Percentiles rank a stretch among this genome's conserved stretches.
Evolutionary conservation across 1,284 basidiomycete genomes (phyloP).

Genomic region (Ceratobasidium papillatum): DNA sequence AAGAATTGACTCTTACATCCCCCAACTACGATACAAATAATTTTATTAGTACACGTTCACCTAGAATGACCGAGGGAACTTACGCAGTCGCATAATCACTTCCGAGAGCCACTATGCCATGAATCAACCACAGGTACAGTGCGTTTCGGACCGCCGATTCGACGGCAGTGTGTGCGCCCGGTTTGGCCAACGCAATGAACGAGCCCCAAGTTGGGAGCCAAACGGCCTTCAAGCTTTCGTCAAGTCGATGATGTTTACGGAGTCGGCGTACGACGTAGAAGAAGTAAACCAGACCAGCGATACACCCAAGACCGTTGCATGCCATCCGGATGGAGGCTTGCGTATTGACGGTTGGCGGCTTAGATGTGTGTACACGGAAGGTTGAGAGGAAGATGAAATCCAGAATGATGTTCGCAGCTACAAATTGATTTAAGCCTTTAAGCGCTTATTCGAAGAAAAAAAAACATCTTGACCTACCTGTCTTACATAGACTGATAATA

Average conservation of each 20-base stretch:
- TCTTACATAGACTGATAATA: constrained; percentile 40
- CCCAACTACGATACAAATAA: constrained; percentile 38
- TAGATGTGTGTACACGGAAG: constrained; percentile 41
- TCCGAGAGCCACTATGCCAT: constrained; percentile 44
- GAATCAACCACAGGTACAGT: constrained; percentile 46
- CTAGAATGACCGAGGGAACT: not conserved
- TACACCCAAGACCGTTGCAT: constrained; percentile 43
- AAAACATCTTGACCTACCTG: constrained; percentile 17
- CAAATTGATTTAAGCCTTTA: not conserved
- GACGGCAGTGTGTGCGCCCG: constrained; percentile 41
- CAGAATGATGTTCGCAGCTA: constrained; percentile 45
- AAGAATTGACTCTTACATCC: constrained; percentile 34
- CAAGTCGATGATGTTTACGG: constrained; percentile 10
- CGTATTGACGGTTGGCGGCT: constrained; percentile 45
- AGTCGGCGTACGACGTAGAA: constrained; percentile 27
- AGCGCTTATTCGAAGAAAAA: not conserved
- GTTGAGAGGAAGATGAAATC: constrained; percentile 46
- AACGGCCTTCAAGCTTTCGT: constrained; percentile 5
- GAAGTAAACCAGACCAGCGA: constrained; percentile 46
- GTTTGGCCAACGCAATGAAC: constrained; percentile 40
- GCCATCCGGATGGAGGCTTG: constrained; percentile 46
- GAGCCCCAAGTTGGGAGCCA: constrained; percentile 27
- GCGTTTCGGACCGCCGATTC: constrained; percentile 46
- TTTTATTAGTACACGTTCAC: not conserved
- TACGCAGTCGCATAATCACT: constrained; percentile 45